Evolutionary conservation across 208 protist genomes (phyloP), one percentile per base, ranked within the genome.

Genomic region (Trypanosoma cruzi): DNA sequence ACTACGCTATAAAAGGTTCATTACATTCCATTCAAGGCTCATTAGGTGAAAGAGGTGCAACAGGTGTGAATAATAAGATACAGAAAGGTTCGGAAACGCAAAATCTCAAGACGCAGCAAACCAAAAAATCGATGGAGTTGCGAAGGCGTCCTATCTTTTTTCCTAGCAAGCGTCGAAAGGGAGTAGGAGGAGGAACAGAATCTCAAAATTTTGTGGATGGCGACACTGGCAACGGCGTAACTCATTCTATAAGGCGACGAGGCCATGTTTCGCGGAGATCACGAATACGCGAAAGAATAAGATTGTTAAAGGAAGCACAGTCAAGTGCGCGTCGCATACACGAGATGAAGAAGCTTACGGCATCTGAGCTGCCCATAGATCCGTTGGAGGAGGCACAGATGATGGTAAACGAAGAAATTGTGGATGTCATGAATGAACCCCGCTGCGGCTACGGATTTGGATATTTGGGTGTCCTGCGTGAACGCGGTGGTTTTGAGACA

Each of bases 361-460:
- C 86, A 0, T 92, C 86, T n/a, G 79, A 88, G 28, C 37, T 92
- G 16, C 79, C 79, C 0, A 75, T 92, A 34, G 79, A 75, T 40
- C 66, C 34, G 0, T 61, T 69, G 34, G 65, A 73, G 18, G 73
- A 73, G 56, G 31, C 73, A 68, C 48, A 73, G 50, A 70, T 64
- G 61, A 61, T 73, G 54, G 32, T 29, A 13, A 49, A 56, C 0
- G 76, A 78, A 20, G 77, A 80, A 18, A 24, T 42, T 20, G 26
- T 63, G 24, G 73, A 66, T 31, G 69, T 73, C 22, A 62, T 66
- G 16, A 49, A 64, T 13, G 79, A 87, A 28, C 89, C 84, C 8
- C 28, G 83, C 14, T 89, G 78, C 63, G 90, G 90, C 1, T 95
- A 90, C 63, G 90, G 90, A 10, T 90, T 93, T 68, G 90, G 90